Base-by-base conservation (phyloP, 1,139 yeast species). In the Debaryomyces coudertii region DNA sequence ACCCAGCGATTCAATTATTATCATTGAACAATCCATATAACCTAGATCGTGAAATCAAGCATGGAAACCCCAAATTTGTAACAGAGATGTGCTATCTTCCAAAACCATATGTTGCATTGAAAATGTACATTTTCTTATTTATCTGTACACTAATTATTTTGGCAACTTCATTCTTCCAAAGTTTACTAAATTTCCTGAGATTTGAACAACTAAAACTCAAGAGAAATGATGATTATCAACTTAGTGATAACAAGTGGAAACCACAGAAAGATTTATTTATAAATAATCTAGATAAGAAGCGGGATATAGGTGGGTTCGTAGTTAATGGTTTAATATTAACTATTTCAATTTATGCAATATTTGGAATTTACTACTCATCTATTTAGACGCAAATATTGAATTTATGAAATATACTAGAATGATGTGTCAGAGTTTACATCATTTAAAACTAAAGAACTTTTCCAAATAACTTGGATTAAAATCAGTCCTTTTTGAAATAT, bases 1-100 rank as follows among this genome's bases (percentile, higher is more conserved):
- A 73, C 45, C 99, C 99, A 0, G 98, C 97, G 0, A 78, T 90
- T 42, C 97, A 93, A 60, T 65, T 93, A 33, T 65, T 93, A 9
- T 83, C 96, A 0, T 71, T 93, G 40, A 68, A 78, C 62, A 82
- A 85, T 50, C 80, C 84, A 1, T 59, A 59, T 25, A 52, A 53
- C 12, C 44, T 52, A 12, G 50, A 57, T 25, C 52, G 49, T 11
- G 36, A 36, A 4, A 38, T 39, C 12, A 23, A 42, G 15, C 45
- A 46, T 2, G 4, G 30, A 7, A 41, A 35, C 4, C 47, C 52
- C 1, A 33, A 43, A 9, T 60, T 66, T 52, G 65, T 70, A 36
- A 82, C 92, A 0, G 65, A 75, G 33, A 75, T 85, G 60, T 90
- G 97, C 58, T 81, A 80, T 53, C 66, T 89, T 62, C 95, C 96